phyloP scores from a whole-genome alignment of 441 rosid genomes.

The Raphanus hybrid region DNA sequence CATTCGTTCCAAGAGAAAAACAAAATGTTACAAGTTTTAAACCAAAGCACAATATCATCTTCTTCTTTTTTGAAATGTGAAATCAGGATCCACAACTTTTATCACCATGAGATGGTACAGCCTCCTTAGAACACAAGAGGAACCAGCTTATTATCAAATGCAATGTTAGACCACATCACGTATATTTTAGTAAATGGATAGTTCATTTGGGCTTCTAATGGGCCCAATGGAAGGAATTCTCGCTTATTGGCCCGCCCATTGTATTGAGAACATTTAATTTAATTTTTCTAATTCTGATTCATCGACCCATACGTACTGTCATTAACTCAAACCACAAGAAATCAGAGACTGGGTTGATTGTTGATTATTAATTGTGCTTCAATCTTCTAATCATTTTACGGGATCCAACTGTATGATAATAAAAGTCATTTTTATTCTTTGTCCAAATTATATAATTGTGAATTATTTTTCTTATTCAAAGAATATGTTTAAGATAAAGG shows the following conservation, averaged over 20 bases:
- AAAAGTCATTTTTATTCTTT: not conserved
- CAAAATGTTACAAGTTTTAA: conserved; percentile 38
- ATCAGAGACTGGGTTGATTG: too few relatives aligned
- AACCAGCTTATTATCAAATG: conserved; percentile 30
- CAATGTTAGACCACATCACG: conserved; percentile 12
- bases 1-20: conserved; percentile 61
- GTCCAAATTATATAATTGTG: not conserved
- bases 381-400: too few relatives aligned
- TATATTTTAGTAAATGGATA: not conserved
- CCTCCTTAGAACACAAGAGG: not conserved
- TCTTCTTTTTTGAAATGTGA: not conserved
- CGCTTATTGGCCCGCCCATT: not conserved
- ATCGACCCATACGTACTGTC: too few relatives aligned
- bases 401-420: too few relatives aligned
- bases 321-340: too few relatives aligned
- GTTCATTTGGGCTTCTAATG: not conserved
- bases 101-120: not conserved
- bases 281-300: too few relatives aligned
- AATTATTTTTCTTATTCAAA: not conserved
- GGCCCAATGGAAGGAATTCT: not conserved
- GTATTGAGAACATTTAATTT: not conserved
- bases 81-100: conserved; percentile 18
- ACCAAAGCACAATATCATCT: conserved; percentile 4
- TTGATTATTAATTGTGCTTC: too few relatives aligned
- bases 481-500: not conserved